Percentiles rank a stretch among this genome's conserved stretches.
Evolutionary conservation across 768 basidiomycete genomes (phyloP).

Genomic region (Tricholoma sp.): DNA sequence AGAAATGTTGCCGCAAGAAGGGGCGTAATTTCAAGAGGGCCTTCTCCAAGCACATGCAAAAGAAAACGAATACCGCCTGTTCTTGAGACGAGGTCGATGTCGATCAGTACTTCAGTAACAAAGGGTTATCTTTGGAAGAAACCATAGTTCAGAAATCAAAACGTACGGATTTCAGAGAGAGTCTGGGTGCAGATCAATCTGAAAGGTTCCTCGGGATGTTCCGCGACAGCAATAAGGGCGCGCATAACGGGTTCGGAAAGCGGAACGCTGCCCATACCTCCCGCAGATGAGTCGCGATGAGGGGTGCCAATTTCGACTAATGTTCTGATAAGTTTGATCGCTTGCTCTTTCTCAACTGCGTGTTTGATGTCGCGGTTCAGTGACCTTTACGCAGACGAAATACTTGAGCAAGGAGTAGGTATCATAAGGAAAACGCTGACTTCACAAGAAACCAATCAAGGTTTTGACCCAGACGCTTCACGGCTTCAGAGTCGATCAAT

Average conservation of each 20-base stretch:
- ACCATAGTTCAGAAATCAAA: neutral
- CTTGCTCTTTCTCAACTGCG: constrained; percentile 87
- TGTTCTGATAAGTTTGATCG: constrained; percentile 80
- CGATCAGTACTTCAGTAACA: constrained; percentile 65
- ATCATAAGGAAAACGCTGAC: constrained; percentile 35
- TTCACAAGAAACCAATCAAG: constrained; percentile 91
- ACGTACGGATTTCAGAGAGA: constrained; percentile 83
- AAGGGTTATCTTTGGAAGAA: neutral
- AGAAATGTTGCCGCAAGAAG: constrained; percentile 78
- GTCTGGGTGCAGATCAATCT: constrained; percentile 80
- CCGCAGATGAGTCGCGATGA: constrained; percentile 39
- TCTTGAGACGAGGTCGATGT: constrained; percentile 74
- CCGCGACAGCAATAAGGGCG: constrained; percentile 88
- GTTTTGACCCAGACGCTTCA: constrained; percentile 50
- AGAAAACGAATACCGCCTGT: constrained; percentile 85
- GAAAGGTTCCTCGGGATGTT: constrained; percentile 89
- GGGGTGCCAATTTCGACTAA: constrained; percentile 75
- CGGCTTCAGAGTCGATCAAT: constrained; percentile 68
- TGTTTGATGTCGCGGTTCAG: constrained; percentile 81
- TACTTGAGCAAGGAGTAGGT: constrained; percentile 3
- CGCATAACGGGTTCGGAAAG: constrained; percentile 77
- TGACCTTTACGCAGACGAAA: constrained; percentile 44
- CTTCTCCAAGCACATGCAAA: constrained; percentile 85
- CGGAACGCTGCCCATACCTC: constrained; percentile 45
- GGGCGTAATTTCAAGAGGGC: constrained; percentile 76